Conservation (phyloP, 371 early-diverging fungal genomes). For the Mucor circinelloides region DNA sequence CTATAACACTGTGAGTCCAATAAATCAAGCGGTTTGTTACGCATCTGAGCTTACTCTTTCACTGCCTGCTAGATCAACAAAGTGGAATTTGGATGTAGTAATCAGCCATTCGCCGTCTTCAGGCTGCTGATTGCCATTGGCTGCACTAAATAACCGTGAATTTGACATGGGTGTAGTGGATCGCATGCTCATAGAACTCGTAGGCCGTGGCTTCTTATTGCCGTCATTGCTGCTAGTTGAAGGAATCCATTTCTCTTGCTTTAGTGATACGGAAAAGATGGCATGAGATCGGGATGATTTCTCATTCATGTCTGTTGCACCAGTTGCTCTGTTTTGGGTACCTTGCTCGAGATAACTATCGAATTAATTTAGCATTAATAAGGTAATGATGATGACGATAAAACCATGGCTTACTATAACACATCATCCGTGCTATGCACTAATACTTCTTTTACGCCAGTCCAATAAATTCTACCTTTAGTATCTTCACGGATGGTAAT, state of each 20-base stretch:
- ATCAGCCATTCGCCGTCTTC: constrained; percentile 57
- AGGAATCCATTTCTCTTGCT: constrained; percentile 64
- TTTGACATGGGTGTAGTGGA: constrained; percentile 10
- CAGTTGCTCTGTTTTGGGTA: constrained; percentile 86
- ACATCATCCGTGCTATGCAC: constrained; percentile 81
- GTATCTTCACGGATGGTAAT: constrained; percentile 92
- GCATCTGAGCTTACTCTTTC: constrained; percentile 72
- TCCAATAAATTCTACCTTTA: constrained; percentile 90
- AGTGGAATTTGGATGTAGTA: constrained; percentile 93
- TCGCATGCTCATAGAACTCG: constrained; percentile 24
- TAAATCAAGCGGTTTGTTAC: not conserved
- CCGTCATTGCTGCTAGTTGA: constrained; percentile 20
- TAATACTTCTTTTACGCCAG: constrained; percentile 82
- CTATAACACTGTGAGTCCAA: constrained; percentile 28
- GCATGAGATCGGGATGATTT: constrained; percentile 97
- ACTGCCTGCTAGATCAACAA: constrained; percentile 99
- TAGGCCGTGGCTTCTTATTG: constrained; percentile 14
- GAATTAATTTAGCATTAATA: not conserved
- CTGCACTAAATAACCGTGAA: not conserved
- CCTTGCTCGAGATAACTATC: constrained; percentile 73
- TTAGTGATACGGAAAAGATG: constrained; percentile 88
- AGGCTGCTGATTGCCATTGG: not conserved
- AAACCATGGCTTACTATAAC: constrained; percentile 49
- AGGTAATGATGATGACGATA: not conserved
- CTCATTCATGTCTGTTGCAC: constrained; percentile 97